These are phyloP conservation scores for Tylopilus intermedius DNA, from an alignment of 768 basidiomycete genomes.

Conservation along the genomic window DNA sequence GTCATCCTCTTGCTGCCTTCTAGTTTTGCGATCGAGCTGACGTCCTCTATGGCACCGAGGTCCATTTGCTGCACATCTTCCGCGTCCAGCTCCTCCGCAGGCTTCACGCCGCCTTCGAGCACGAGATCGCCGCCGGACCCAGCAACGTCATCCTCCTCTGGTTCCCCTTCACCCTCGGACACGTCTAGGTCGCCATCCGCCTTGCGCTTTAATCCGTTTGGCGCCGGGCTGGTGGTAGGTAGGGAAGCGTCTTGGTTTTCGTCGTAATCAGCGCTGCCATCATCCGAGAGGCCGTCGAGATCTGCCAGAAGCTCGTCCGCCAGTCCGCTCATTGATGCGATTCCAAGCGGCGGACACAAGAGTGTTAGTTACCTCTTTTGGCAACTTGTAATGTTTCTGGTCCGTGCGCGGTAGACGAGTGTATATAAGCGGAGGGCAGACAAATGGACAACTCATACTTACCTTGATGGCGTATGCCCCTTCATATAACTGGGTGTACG, in stretches of 20 bases:
- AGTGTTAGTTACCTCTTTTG: not conserved
- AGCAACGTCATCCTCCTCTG: constrained; percentile 34
- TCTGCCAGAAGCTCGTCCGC: constrained; percentile 93
- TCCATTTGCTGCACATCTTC: constrained; percentile 97
- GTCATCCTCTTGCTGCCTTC: constrained; percentile 82
- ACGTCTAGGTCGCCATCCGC: constrained; percentile 51
- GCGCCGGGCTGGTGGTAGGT: constrained; percentile 12
- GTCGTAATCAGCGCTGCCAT: constrained; percentile 46
- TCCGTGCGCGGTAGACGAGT: constrained; percentile 17
- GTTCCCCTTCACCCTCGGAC: constrained; percentile 50
- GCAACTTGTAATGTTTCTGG: constrained; percentile 7
- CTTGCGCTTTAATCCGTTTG: constrained; percentile 57
- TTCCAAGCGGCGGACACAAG: not conserved
- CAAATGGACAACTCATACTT: constrained; percentile 39
- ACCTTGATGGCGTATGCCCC: constrained; percentile 60
- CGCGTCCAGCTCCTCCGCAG: constrained; percentile 92
- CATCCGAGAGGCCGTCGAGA: constrained; percentile 80
- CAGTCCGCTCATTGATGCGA: constrained; percentile 60
- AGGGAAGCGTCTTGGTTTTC: constrained; percentile 32
- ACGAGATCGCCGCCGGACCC: constrained; percentile 54
- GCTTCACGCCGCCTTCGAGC: constrained; percentile 81
- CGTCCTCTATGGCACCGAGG: constrained; percentile 77
- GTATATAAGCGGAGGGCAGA: constrained; percentile 28
- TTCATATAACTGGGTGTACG: constrained; percentile 54
- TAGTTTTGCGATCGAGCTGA: constrained; percentile 82